A percentile compares a stretch with the other conserved stretches of the same genome.
Evolutionary conservation across 2,329 filamentous ascomycete species (phyloP).

Genomic region (Epichloe sibirici): DNA sequence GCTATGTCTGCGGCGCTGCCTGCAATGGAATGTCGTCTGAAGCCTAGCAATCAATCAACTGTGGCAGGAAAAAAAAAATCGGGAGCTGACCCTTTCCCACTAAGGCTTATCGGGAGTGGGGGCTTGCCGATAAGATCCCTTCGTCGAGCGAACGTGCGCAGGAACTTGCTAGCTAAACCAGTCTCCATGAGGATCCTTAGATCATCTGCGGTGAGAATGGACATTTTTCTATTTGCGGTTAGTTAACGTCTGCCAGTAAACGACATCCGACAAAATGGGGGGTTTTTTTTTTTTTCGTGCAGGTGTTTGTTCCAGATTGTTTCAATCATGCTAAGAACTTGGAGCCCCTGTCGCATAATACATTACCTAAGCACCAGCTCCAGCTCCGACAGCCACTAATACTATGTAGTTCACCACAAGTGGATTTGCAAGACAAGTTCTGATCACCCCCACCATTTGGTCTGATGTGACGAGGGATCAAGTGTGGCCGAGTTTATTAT

Average conservation of each 20-base stretch:
- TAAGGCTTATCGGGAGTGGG: conserved; percentile 3
- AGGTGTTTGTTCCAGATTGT: too few relatives aligned
- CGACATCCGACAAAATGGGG: too few relatives aligned
- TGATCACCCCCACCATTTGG: conserved; percentile 11
- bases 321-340: too few relatives aligned
- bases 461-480: conserved; percentile 7
- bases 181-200: not conserved
- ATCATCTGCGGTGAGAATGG: too few relatives aligned
- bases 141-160: not conserved
- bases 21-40: not conserved
- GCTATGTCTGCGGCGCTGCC: not conserved
- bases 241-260: too few relatives aligned
- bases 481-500: conserved; percentile 14
- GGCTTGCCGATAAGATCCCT: conserved; percentile 1
- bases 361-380: too few relatives aligned
- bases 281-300: too few relatives aligned
- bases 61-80: conserved; percentile 1
- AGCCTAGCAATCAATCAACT: not conserved
- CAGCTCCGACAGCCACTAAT: too few relatives aligned
- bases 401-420: not conserved
- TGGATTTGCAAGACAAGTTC: conserved; percentile 3
- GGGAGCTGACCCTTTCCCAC: not conserved
- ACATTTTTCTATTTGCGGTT: too few relatives aligned
- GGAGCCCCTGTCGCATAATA: too few relatives aligned
- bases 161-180: not conserved